Evolutionary conservation across 1,139 yeast genomes (phyloP).

Genomic region (Geotrichum europaeum): DNA sequence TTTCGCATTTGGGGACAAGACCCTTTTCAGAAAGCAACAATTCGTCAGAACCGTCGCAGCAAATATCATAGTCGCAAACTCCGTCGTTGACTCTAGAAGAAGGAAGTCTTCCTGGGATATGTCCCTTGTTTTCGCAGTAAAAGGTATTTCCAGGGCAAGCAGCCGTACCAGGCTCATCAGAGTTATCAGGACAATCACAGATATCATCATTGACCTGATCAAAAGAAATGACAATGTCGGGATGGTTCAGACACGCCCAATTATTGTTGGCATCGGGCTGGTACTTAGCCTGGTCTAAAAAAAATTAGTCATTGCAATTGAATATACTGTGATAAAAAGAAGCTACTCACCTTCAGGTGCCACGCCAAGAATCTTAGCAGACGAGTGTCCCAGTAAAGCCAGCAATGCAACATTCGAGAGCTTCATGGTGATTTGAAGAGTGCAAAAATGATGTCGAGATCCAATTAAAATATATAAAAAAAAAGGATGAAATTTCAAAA

Average conservation of each 20-base stretch:
- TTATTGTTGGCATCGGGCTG: conserved; percentile 44
- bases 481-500: neutral
- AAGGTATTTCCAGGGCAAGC: conserved; percentile 62
- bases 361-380: conserved; percentile 13
- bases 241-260: conserved; percentile 68
- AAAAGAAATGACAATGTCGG: conserved; percentile 53
- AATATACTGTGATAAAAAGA: neutral
- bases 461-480: neutral
- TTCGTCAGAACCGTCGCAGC: conserved; percentile 97
- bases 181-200: conserved; percentile 97
- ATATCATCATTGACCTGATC: conserved; percentile 76
- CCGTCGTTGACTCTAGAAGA: conserved; percentile 77
- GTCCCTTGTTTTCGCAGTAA: conserved; percentile 76
- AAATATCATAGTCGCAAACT: conserved; percentile 77
- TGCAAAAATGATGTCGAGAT: neutral
- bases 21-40: conserved; percentile 27
- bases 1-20: conserved; percentile 24
- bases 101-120: conserved; percentile 43
- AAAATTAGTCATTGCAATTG: neutral
- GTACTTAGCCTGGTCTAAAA: conserved; percentile 43
- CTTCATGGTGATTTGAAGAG: neutral
- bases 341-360: conserved; percentile 11
- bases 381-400: conserved; percentile 6
- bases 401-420: conserved; percentile 7
- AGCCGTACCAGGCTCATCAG: conserved; percentile 93